Conservation (phyloP, 1,284 basidiomycete species). For the Earliella scabrosa region DNA sequence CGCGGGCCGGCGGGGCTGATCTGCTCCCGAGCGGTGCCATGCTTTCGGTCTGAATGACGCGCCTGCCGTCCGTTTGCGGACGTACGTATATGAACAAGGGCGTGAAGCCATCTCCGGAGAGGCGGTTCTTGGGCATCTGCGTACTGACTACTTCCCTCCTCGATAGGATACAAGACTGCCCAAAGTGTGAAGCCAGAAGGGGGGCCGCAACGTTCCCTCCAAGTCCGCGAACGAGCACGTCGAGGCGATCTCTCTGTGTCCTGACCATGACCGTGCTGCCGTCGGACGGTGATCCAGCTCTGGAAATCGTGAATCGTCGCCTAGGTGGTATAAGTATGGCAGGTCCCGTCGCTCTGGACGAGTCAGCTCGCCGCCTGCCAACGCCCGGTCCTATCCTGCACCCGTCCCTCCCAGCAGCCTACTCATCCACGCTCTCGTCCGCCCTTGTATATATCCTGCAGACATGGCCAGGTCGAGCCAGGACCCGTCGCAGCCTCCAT, state of each 20-base stretch:
- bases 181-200: not conserved
- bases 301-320: not conserved
- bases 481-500: not conserved
- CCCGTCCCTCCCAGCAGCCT: too few species aligned
- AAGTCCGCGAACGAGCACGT: not conserved
- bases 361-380: too few species aligned
- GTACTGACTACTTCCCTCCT: not conserved
- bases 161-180: not conserved
- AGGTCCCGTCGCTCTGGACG: too few species aligned
- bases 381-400: too few species aligned
- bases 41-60: too few species aligned
- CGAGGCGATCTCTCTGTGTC: constrained; percentile 2
- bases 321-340: constrained; percentile 4
- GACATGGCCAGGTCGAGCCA: too few species aligned
- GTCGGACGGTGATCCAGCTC: not conserved
- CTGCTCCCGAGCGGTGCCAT: not conserved
- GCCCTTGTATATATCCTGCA: too few species aligned
- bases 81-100: not conserved
- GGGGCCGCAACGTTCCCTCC: constrained; percentile 1
- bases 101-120: not conserved
- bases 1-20: not conserved
- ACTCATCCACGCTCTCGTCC: too few species aligned
- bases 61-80: too few species aligned
- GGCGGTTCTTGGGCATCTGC: not conserved
- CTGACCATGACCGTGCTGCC: constrained; percentile 3